These are phyloP conservation scores for Lactifluus piperatus DNA, from an alignment of 768 basidiomycete species.

Conservation along the genomic window DNA sequence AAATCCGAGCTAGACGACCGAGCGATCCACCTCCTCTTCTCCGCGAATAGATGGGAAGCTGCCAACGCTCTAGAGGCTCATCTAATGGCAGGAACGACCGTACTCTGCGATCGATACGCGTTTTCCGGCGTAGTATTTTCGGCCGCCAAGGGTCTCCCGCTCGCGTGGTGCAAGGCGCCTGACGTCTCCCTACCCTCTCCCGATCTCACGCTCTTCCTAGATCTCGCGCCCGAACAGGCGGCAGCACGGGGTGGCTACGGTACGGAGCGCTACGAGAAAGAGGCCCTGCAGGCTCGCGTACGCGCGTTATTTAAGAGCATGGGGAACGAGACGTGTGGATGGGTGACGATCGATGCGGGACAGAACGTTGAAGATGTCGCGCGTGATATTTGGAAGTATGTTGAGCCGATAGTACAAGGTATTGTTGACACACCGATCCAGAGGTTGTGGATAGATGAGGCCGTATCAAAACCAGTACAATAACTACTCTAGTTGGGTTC, in stretches of 20 bases:
- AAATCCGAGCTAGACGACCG: slow-evolving; percentile 84
- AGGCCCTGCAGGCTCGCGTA: slow-evolving; percentile 64
- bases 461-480: background rate
- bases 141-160: slow-evolving; percentile 56
- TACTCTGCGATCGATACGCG: slow-evolving; percentile 91
- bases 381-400: slow-evolving; percentile 44
- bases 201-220: slow-evolving; percentile 82
- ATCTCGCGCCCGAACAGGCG: slow-evolving; percentile 65
- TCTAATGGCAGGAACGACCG: slow-evolving; percentile 53
- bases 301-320: slow-evolving; percentile 50
- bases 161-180: slow-evolving; percentile 78
- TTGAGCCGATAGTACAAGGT: slow-evolving; percentile 36
- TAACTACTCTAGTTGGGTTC: no score
- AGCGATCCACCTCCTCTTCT: slow-evolving; percentile 89
- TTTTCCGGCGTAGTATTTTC: slow-evolving; percentile 95
- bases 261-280: slow-evolving; percentile 78
- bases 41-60: slow-evolving; percentile 95
- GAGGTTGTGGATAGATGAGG: slow-evolving; percentile 41
- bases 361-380: slow-evolving; percentile 40
- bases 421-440: slow-evolving; percentile 35
- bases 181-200: slow-evolving; percentile 86
- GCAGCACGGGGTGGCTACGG: slow-evolving; percentile 72
- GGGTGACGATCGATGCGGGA: slow-evolving; percentile 57
- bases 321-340: slow-evolving; percentile 30
- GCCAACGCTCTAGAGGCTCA: slow-evolving; percentile 64